Evolutionary conservation across 169 alveolate species (phyloP).

Genomic region (Cryptosporidium ubiquitum): DNA sequence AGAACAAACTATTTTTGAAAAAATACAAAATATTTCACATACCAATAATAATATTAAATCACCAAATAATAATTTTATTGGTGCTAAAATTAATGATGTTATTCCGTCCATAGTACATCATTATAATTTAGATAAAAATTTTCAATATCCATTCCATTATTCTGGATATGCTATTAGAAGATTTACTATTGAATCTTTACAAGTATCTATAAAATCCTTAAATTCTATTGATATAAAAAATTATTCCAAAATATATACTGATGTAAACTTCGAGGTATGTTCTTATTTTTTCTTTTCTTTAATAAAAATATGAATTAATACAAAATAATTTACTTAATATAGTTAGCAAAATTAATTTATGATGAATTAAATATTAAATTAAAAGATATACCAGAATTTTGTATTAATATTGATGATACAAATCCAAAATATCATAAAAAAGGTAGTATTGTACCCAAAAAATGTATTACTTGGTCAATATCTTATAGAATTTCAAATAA

Average conservation of each 20-base stretch:
- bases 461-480: conserved; percentile 66
- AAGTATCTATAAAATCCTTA: neutral
- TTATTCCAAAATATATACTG: conserved; percentile 53
- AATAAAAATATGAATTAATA: neutral
- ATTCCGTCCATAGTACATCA: conserved; percentile 67
- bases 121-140: conserved; percentile 42
- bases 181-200: conserved; percentile 30
- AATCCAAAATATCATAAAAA: conserved; percentile 30
- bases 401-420: conserved; percentile 6
- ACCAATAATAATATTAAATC: neutral
- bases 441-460: conserved; percentile 23
- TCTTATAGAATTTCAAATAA: conserved; percentile 36
- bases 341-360: conserved; percentile 34
- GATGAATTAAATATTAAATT: conserved; percentile 17
- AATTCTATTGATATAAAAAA: neutral
- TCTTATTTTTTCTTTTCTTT: neutral
- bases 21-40: conserved; percentile 7
- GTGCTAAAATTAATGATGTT: conserved; percentile 33
- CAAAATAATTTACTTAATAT: neutral
- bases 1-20: conserved; percentile 32
- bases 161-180: conserved; percentile 66
- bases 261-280: conserved; percentile 64
- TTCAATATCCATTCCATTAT: conserved; percentile 52
- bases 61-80: conserved; percentile 37
- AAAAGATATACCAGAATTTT: conserved; percentile 60